Evolutionary conservation across 768 basidiomycete genomes (phyloP).

Genomic region (Leccinum longicurvipes): DNA sequence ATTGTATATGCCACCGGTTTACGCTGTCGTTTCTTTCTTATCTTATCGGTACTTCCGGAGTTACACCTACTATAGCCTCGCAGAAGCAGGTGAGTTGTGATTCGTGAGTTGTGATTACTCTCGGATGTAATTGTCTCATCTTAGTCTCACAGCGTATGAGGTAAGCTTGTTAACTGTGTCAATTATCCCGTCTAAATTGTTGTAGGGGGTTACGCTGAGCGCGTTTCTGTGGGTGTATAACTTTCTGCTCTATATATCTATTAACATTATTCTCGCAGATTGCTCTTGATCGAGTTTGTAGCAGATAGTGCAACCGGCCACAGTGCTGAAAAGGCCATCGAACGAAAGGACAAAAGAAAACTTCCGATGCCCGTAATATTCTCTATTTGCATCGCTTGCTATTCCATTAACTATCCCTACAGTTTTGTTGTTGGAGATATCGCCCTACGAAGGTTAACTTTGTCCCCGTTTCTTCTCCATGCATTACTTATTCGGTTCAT

Average conservation of each 20-base stretch:
- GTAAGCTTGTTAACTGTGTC: constrained; percentile 33
- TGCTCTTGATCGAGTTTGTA: constrained; percentile 83
- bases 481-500: constrained; percentile 6
- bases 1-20: constrained; percentile 81
- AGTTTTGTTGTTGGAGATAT: constrained; percentile 83
- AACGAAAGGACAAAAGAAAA: constrained; percentile 72
- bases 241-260: neutral
- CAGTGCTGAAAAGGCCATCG: constrained; percentile 63
- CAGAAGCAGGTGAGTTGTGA: constrained; percentile 43
- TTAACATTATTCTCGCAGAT: constrained; percentile 35
- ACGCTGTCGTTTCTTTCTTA: constrained; percentile 80
- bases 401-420: constrained; percentile 1
- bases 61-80: constrained; percentile 63
- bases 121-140: constrained; percentile 25
- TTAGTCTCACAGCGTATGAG: constrained; percentile 55
- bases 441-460: constrained; percentile 67
- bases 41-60: constrained; percentile 81
- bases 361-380: constrained; percentile 64
- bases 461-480: neutral
- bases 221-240: constrained; percentile 70
- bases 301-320: constrained; percentile 64
- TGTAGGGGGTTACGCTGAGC: constrained; percentile 73
- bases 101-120: constrained; percentile 32
- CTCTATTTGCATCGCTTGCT: neutral
- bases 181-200: constrained; percentile 16